Evolutionary conservation across 768 basidiomycete genomes (phyloP).

Genomic region (Pisolithus microcarpus): DNA sequence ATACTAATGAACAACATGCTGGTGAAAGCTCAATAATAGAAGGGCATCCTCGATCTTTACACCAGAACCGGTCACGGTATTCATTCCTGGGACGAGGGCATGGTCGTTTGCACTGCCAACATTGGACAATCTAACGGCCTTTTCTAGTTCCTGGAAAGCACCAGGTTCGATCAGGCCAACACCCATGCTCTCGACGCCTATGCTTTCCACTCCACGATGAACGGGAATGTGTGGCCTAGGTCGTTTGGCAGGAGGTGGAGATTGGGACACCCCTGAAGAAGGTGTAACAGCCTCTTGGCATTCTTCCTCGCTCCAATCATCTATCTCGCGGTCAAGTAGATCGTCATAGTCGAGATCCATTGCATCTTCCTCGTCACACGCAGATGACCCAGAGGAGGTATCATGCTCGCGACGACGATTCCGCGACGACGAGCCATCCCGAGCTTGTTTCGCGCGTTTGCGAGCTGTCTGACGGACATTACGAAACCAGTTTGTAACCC

Average conservation of each 20-base stretch:
- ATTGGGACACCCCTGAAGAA: constrained; percentile 46
- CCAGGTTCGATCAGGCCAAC: constrained; percentile 34
- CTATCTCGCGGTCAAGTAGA: constrained; percentile 44
- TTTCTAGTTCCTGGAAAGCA: constrained; percentile 43
- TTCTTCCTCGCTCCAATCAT: constrained; percentile 57
- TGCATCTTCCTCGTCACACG: constrained; percentile 34
- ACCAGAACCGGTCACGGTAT: constrained; percentile 35
- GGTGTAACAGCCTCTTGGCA: constrained; percentile 71
- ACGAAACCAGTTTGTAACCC: constrained; percentile 86
- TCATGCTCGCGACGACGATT: constrained; percentile 40
- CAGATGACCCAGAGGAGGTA: constrained; percentile 47
- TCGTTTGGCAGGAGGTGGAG: constrained; percentile 29
- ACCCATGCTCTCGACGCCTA: constrained; percentile 25
- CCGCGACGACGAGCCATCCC: constrained; percentile 12
- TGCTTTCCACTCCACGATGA: constrained; percentile 21
- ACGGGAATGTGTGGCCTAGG: constrained; percentile 24
- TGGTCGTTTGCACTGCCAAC: constrained; percentile 18
- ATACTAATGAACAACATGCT: constrained; percentile 48
- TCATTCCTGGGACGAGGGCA: constrained; percentile 16
- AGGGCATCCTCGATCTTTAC: constrained; percentile 71
- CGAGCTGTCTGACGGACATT: constrained; percentile 78
- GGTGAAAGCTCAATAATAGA: constrained; percentile 67
- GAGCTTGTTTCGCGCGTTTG: constrained; percentile 55
- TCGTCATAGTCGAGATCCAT: constrained; percentile 45
- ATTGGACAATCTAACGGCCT: constrained; percentile 26